phyloP scores from a whole-genome alignment of 306 rosid species.

The Urtica urens region DNA sequence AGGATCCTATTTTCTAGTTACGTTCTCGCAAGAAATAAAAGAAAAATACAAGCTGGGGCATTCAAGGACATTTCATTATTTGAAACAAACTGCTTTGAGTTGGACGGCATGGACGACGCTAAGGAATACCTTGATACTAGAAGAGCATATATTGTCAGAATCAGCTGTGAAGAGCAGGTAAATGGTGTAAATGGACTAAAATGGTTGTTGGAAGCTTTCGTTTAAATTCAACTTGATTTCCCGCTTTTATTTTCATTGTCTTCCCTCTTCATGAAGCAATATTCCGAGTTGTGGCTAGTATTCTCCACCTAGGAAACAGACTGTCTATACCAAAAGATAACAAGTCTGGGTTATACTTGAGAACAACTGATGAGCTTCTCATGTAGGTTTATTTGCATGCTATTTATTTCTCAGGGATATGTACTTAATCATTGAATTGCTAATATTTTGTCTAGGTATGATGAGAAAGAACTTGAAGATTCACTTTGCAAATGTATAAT shows the following conservation, averaged over 20 bases:
- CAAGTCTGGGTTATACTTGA: slow-evolving; percentile 72
- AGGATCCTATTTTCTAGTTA: too few relatives aligned
- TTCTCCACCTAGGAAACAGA: slow-evolving; percentile 96
- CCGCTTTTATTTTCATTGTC: too few relatives aligned
- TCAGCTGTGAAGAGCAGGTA: slow-evolving; percentile 83
- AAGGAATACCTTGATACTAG: slow-evolving; percentile 73
- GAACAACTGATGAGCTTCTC: slow-evolving; percentile 82
- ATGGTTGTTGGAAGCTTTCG: slow-evolving; percentile 11
- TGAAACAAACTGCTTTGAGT: slow-evolving; percentile 63
- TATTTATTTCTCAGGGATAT: too few relatives aligned
- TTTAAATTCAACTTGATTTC: too few relatives aligned
- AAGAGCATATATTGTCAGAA: slow-evolving; percentile 87
- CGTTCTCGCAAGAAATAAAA: slow-evolving; percentile 53
- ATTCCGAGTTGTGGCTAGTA: slow-evolving; percentile 95
- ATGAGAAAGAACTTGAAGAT: too few relatives aligned
- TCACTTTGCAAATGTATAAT: too few relatives aligned
- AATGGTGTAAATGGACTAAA: slow-evolving; percentile 15
- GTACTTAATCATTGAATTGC: too few relatives aligned
- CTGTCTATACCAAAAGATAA: slow-evolving; percentile 83
- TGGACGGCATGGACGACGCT: slow-evolving; percentile 77
- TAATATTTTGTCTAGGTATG: too few relatives aligned
- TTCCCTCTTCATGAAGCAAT: slow-evolving; percentile 67
- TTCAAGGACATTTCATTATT: slow-evolving; percentile 73
- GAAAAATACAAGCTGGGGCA: slow-evolving; percentile 78
- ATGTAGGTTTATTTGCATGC: slow-evolving; percentile 58